These are phyloP conservation scores for Neurospora sp. DNA, from an alignment of 495 filamentous ascomycete genomes.

Conservation along the genomic window DNA sequence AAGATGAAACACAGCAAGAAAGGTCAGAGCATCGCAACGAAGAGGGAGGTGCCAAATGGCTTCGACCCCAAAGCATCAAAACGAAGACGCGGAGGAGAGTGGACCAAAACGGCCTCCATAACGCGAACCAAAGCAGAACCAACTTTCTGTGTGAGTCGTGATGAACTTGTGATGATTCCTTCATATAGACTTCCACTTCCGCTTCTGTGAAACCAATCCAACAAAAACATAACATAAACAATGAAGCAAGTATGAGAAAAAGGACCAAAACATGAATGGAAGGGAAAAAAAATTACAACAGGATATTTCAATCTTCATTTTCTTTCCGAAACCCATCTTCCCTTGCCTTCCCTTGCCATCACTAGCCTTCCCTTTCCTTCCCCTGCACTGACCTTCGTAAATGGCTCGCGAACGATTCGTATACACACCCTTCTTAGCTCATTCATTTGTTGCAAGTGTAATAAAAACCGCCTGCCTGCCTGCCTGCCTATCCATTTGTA, in stretches of 20 bases:
- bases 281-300: constrained; percentile 15
- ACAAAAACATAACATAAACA: constrained; percentile 6
- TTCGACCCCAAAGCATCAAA: background rate
- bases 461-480: background rate
- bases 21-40: background rate
- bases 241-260: constrained; percentile 5
- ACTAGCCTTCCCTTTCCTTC: background rate
- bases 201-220: background rate
- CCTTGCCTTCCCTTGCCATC: background rate
- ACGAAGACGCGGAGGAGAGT: background rate
- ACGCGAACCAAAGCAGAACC: background rate
- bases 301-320: constrained; percentile 2
- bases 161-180: background rate
- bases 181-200: background rate
- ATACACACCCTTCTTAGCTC: background rate
- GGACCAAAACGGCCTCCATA: background rate
- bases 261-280: constrained; percentile 5
- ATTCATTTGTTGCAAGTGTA: background rate
- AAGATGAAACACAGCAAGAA: background rate
- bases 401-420: background rate
- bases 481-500: background rate
- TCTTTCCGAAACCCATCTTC: background rate
- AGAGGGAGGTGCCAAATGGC: background rate
- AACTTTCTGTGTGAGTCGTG: background rate
- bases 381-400: background rate